Conservation (phyloP, 148 eudicot genomes). For the Fallopia convolvulus region DNA sequence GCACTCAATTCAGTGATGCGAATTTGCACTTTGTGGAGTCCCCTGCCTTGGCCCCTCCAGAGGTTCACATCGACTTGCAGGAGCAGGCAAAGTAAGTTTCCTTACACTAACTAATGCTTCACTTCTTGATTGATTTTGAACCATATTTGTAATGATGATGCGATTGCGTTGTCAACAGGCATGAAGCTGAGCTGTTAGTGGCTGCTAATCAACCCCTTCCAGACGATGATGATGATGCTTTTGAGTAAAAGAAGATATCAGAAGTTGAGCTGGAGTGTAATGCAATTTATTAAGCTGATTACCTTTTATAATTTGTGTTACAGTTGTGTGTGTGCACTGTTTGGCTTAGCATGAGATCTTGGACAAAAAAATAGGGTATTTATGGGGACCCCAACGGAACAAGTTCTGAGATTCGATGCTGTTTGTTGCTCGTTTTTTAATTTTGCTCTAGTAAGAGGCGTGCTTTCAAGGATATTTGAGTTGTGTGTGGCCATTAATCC, state of each 20-base stretch:
- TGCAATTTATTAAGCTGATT: background rate
- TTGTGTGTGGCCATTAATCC: too few species aligned
- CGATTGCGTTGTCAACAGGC: background rate
- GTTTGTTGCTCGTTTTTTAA: background rate
- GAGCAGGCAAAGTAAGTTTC: conserved; percentile 38
- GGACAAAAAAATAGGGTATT: background rate
- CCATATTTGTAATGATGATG: background rate
- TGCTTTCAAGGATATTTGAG: background rate
- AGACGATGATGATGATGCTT: conserved; percentile 6
- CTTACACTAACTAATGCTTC: background rate
- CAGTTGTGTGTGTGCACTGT: background rate
- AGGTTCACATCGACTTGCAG: conserved; percentile 39
- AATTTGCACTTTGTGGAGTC: conserved; percentile 44
- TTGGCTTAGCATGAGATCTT: background rate
- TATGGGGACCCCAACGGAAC: background rate
- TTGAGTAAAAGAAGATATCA: background rate
- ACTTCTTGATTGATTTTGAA: background rate
- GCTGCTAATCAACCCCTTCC: conserved; percentile 3
- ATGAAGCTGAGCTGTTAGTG: conserved; percentile 1
- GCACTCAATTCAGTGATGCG: conserved; percentile 24
- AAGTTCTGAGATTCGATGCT: background rate
- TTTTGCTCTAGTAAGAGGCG: background rate
- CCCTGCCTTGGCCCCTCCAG: conserved; percentile 44
- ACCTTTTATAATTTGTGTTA: background rate
- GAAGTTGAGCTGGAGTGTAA: background rate